Percentiles rank a stretch among this genome's conserved stretches.
Conservation (phyloP, 139 green algal species). For the Chlorella vulgaris region DNA sequence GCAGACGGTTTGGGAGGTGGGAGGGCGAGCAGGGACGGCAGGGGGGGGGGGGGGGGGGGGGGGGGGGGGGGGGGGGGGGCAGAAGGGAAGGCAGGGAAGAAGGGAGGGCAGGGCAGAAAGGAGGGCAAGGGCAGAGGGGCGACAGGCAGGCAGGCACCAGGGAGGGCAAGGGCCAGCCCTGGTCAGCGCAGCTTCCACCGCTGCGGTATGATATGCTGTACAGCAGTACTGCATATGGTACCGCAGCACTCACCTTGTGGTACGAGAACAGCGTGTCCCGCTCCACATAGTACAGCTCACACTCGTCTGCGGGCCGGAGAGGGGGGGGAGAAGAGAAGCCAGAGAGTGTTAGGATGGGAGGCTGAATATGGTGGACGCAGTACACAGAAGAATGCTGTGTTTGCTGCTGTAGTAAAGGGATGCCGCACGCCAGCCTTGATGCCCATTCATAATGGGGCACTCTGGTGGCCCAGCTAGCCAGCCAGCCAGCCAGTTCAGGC, state of each 20-base stretch:
- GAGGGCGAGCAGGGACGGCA: not conserved
- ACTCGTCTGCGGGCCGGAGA: constrained; percentile 64
- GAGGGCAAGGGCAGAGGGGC: not conserved
- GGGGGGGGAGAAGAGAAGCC: not conserved
- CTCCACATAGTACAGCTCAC: constrained; percentile 96
- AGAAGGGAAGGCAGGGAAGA: not conserved
- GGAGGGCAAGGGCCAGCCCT: not conserved
- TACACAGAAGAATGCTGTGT: too few species aligned
- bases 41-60: too few species aligned
- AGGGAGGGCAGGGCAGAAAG: not conserved
- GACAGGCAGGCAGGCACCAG: not conserved
- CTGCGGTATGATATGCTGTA: not conserved
- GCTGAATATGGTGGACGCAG: too few species aligned
- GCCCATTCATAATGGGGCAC: too few species aligned
- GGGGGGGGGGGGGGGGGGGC: not conserved
- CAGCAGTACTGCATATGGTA: not conserved
- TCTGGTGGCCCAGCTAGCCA: too few species aligned
- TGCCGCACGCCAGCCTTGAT: too few species aligned
- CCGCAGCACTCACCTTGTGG: constrained; percentile 72
- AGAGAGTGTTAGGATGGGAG: too few species aligned
- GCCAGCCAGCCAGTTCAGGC: too few species aligned
- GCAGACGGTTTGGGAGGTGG: not conserved
- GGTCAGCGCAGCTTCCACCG: not conserved
- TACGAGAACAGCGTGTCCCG: constrained; percentile 97
- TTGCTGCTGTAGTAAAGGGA: too few species aligned